Evolutionary conservation across 768 basidiomycete genomes (phyloP), one percentile per base, ranked within the genome.

Genomic region (Lactifluus subvellereus): DNA sequence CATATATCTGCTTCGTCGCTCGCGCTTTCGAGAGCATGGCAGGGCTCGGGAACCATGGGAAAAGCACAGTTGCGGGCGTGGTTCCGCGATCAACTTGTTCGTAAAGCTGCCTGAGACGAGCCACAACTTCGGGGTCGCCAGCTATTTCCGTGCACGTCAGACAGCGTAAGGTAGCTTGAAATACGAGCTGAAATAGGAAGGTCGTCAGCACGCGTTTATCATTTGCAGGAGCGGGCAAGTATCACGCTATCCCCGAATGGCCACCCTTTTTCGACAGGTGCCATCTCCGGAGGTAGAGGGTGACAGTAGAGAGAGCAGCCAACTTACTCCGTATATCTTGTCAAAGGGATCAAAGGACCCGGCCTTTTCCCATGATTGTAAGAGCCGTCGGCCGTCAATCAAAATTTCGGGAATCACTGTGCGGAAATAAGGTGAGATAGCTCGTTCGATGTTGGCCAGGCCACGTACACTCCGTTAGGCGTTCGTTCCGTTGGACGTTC

Each of bases 21-120:
- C 82, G 79, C 45, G 88, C 72, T 71, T 89, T 89, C 68, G 75
- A 80, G 57, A 89, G 72, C 84, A 87, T 87, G 20, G 86, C 85
- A 4, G 84, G 85, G 50, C 81, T 83, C 9, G 89, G 89, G 54
- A 91, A 74, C 89, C 89, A 91, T 42, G 89, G 89, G 35, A 89
- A 73, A 16, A 91, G 79, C 59, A 91, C 79, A 3, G 85, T 86
- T 2, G 84, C 80, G 0, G 88, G 87, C 0, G 89, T 90, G 3
- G 87, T 89, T 50, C 84, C 84, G 18, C 75, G 75, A 68, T 91
- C 89, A 58, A 91, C 77, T 40, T 74, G 77, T 69, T 89, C 86
- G 68, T 90, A 90, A 55, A 90, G 75, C 54, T 70, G 70, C 70
- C 84, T 85, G 62, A 91, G 79, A 22, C 82, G 84, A 49, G 77